phyloP scores from a whole-genome alignment of 768 basidiomycete species.

The Collybia nuda region DNA sequence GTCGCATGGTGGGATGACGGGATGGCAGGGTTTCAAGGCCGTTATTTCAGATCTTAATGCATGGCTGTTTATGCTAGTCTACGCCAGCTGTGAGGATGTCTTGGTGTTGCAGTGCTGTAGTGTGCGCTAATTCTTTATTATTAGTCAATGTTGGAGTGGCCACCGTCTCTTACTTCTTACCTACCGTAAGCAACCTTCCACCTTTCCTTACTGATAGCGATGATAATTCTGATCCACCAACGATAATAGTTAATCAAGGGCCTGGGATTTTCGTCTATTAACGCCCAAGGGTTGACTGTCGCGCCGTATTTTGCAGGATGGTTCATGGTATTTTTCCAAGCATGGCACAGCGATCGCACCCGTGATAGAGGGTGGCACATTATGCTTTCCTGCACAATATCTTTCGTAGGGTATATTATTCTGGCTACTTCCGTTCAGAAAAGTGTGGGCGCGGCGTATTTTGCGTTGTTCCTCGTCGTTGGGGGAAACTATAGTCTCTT shows the following conservation, averaged over 20 bases:
- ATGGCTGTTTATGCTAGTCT: slow-evolving; percentile 52
- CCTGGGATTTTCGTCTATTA: slow-evolving; percentile 55
- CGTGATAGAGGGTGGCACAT: slow-evolving; percentile 56
- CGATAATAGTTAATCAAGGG: slow-evolving; percentile 45
- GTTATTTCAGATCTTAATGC: slow-evolving; percentile 48
- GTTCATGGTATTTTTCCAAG: slow-evolving; percentile 54
- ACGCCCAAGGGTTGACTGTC: slow-evolving; percentile 58
- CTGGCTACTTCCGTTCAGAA: slow-evolving; percentile 50
- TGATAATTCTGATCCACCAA: background rate
- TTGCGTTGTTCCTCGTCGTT: slow-evolving; percentile 56
- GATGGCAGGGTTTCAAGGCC: slow-evolving; percentile 56
- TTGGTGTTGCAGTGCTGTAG: background rate
- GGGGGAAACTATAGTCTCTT: slow-evolving; percentile 56
- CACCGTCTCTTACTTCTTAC: slow-evolving; percentile 56
- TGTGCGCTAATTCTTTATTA: background rate
- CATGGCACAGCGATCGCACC: slow-evolving; percentile 55
- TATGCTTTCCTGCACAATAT: slow-evolving; percentile 45
- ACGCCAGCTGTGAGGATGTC: slow-evolving; percentile 46
- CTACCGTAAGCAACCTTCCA: slow-evolving; percentile 35
- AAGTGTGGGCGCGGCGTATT: slow-evolving; percentile 54
- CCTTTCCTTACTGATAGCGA: background rate
- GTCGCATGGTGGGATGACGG: slow-evolving; percentile 58
- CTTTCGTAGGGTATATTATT: slow-evolving; percentile 54
- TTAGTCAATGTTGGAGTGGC: slow-evolving; percentile 57
- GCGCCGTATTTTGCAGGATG: slow-evolving; percentile 58